phyloP scores from a whole-genome alignment of 2,329 filamentous ascomycete species.

The Metarhizium humberi region DNA sequence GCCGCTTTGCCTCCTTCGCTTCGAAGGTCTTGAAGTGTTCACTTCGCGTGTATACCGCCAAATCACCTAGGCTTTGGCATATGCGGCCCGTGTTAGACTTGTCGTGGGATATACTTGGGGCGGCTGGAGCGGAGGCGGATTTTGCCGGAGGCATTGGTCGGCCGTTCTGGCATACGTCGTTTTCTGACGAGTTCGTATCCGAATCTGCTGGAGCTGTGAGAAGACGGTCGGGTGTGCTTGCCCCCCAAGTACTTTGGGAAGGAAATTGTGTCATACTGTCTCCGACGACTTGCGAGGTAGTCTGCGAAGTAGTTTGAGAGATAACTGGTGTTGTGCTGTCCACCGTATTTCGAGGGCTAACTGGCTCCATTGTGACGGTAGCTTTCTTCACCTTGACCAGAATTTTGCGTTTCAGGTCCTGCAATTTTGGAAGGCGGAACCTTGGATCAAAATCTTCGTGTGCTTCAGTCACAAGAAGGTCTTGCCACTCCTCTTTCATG shows the following conservation, averaged over 20 bases:
- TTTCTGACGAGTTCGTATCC: conserved; percentile 33
- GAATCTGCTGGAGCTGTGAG: conserved; percentile 22
- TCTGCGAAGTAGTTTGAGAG: conserved; percentile 12
- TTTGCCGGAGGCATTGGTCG: conserved; percentile 6
- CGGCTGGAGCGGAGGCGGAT: not conserved
- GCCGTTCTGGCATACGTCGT: conserved; percentile 20
- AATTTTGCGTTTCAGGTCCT: conserved; percentile 69
- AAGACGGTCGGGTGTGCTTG: conserved; percentile 18
- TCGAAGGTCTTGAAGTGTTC: conserved; percentile 70
- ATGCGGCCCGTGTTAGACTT: conserved; percentile 46
- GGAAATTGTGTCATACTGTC: not conserved
- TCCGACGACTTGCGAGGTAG: conserved; percentile 11
- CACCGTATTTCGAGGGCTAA: not conserved
- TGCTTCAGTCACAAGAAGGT: conserved; percentile 55
- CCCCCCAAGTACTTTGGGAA: not conserved
- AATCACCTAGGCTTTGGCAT: conserved; percentile 58
- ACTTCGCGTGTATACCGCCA: conserved; percentile 82
- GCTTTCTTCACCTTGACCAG: conserved; percentile 70
- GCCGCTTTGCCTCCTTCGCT: conserved; percentile 50
- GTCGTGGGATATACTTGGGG: conserved; percentile 7
- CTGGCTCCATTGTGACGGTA: conserved; percentile 21
- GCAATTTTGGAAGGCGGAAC: conserved; percentile 56
- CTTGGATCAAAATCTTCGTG: conserved; percentile 41
- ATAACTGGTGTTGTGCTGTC: not conserved
- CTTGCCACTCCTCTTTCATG: conserved; percentile 82